phyloP scores from a whole-genome alignment of 2,329 filamentous ascomycete genomes.

The Cladophialophora exuberans region DNA sequence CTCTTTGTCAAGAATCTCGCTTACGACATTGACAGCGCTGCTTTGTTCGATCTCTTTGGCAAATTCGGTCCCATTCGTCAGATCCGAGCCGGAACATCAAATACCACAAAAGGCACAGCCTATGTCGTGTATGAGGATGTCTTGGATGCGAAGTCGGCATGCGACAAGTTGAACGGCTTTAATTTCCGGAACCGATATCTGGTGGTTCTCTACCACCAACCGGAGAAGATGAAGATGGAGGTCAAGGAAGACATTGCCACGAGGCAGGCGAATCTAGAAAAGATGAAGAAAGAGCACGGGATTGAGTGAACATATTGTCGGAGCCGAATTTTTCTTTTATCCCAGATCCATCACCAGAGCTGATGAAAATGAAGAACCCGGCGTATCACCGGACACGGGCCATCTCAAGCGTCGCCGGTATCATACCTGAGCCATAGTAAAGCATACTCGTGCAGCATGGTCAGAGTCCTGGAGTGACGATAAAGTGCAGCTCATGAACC shows the following conservation, averaged over 20 bases:
- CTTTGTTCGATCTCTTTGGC: conserved; percentile 97
- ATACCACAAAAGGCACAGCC: conserved; percentile 95
- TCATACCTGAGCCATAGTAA: no score
- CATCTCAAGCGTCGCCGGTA: no score
- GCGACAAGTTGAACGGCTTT: conserved; percentile 99
- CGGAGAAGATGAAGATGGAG: conserved; percentile 73
- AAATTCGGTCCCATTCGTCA: conserved; percentile 96
- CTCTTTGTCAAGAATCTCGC: conserved; percentile 99
- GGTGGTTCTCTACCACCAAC: conserved; percentile 80
- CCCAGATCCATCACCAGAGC: no score
- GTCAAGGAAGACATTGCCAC: conserved; percentile 92
- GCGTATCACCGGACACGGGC: no score
- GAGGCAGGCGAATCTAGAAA: conserved; percentile 95
- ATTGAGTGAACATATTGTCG: conserved; percentile 74
- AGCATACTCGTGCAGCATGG: no score
- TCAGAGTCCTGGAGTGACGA: no score
- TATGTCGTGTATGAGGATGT: conserved; percentile 99
- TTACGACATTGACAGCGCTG: conserved; percentile 98
- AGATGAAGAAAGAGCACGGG: conserved; percentile 95
- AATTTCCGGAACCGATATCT: conserved; percentile 99
- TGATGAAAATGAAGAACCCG: not conserved
- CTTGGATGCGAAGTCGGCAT: conserved; percentile 96
- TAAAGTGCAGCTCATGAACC: no score
- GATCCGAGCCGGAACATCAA: conserved; percentile 97
- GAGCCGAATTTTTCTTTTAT: no score